These are phyloP conservation scores for Penicillium occitanis DNA, from an alignment of 2,329 filamentous ascomycete genomes.

Conservation along the genomic window DNA sequence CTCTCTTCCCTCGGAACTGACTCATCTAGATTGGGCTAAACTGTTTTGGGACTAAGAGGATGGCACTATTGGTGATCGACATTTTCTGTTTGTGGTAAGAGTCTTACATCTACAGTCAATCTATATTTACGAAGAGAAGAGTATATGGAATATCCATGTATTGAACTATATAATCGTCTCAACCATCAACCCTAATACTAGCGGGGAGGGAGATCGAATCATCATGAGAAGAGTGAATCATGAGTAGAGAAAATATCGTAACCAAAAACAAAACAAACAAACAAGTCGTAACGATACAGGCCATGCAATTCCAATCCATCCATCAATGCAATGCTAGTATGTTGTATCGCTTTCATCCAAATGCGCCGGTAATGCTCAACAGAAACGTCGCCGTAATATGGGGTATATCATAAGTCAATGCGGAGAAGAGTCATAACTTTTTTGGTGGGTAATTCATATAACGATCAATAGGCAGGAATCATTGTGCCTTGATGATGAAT, in stretches of 20 bases:
- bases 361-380: conserved; percentile 15
- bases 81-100: too few species aligned
- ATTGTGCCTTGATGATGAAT: conserved; percentile 46
- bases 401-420: conserved; percentile 19
- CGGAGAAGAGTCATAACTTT: conserved; percentile 10
- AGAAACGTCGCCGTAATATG: conserved; percentile 5
- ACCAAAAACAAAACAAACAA: not conserved
- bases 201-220: conserved; percentile 15
- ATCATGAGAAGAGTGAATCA: conserved; percentile 7
- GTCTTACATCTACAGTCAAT: not conserved
- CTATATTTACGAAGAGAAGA: not conserved
- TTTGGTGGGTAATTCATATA: not conserved
- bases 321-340: conserved; percentile 12
- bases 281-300: conserved; percentile 10
- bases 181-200: conserved; percentile 2
- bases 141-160: not conserved
- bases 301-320: not conserved
- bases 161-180: conserved; percentile 12
- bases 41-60: not conserved
- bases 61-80: not conserved
- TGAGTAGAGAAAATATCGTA: conserved; percentile 1
- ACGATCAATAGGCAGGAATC: conserved; percentile 50
- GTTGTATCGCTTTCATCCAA: conserved; percentile 11
- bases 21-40: not conserved
- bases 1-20: not conserved